These are phyloP conservation scores for Tuber indicum DNA, from an alignment of 495 filamentous ascomycete genomes.

Conservation along the genomic window DNA sequence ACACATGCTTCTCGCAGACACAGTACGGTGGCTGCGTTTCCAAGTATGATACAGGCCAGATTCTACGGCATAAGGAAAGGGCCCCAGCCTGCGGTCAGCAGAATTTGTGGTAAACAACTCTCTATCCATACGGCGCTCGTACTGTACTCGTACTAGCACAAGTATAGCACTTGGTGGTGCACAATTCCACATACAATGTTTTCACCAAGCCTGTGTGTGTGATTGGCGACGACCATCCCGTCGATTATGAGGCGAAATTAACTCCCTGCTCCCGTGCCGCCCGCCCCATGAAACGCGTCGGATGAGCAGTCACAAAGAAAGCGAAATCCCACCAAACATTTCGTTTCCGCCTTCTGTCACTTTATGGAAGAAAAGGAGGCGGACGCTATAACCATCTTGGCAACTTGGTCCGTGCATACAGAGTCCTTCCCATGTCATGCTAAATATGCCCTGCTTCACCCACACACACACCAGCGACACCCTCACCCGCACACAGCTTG, in stretches of 20 bases:
- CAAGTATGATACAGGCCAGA: neutral
- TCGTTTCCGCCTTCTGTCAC: neutral
- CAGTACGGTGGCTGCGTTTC: neutral
- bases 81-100: neutral
- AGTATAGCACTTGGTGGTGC: neutral
- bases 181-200: constrained; percentile 1
- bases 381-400: neutral
- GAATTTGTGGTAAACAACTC: neutral
- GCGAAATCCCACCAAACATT: neutral
- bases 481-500: neutral
- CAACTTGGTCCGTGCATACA: neutral
- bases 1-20: neutral
- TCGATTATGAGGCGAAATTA: neutral
- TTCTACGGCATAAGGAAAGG: neutral
- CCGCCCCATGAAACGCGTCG: neutral
- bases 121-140: neutral
- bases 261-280: neutral
- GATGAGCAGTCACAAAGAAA: neutral
- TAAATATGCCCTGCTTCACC: too few relatives aligned
- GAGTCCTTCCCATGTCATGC: neutral
- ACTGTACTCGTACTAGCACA: too few relatives aligned
- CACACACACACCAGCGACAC: neutral
- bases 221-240: neutral
- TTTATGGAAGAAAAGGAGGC: neutral
- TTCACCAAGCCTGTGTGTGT: neutral